Conservation (phyloP, 805 yeast genomes). For the Metschnikowia cubensis region DNA sequence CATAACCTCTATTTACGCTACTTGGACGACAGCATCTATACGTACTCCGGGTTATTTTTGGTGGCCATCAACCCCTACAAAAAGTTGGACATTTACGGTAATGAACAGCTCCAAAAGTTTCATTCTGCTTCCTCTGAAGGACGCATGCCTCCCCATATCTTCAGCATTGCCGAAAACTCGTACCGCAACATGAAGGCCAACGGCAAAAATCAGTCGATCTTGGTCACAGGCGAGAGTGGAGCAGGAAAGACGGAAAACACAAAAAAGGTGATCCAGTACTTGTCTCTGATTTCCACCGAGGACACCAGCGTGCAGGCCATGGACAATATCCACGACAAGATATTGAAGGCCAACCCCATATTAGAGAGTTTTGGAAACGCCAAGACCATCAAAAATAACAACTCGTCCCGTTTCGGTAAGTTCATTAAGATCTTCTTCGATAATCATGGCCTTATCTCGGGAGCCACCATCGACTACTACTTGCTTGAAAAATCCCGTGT, state of each 20-base stretch:
- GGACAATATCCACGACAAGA: conserved; percentile 69
- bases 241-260: conserved; percentile 99
- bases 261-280: conserved; percentile 86
- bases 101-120: conserved; percentile 53
- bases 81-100: conserved; percentile 64
- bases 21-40: conserved; percentile 73
- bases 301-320: conserved; percentile 7
- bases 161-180: conserved; percentile 84
- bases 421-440: conserved; percentile 83
- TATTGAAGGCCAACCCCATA: conserved; percentile 91
- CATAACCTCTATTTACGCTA: conserved; percentile 78
- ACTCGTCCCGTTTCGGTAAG: conserved; percentile 95
- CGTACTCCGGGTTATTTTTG: conserved; percentile 90
- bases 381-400: conserved; percentile 88
- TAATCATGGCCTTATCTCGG: conserved; percentile 59
- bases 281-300: conserved; percentile 65
- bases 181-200: conserved; percentile 68
- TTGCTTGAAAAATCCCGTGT: conserved; percentile 91
- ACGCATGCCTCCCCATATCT: conserved; percentile 75
- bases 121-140: conserved; percentile 30
- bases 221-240: conserved; percentile 98
- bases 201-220: conserved; percentile 76
- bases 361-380: conserved; percentile 96
- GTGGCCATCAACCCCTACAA: conserved; percentile 95
- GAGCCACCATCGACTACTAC: conserved; percentile 95